A percentile compares a stretch with the other conserved stretches of the same genome.
These are phyloP conservation scores for Suillus luteus DNA, from an alignment of 768 basidiomycete genomes.

Conservation along the genomic window DNA sequence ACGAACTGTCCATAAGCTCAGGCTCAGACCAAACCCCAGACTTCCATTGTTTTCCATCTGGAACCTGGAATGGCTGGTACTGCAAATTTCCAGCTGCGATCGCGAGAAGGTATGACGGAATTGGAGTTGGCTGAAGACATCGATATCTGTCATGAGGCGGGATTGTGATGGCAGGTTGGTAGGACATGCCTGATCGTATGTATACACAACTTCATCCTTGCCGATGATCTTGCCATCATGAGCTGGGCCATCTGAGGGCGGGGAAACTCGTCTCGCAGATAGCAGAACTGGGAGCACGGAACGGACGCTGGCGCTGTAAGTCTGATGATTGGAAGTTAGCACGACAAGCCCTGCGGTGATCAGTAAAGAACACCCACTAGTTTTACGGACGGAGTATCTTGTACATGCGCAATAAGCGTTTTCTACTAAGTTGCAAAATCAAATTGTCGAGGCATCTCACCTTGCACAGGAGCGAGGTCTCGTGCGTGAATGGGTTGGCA, in stretches of 20 bases:
- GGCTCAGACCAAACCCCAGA: slow-evolving; percentile 66
- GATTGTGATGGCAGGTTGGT: neutral
- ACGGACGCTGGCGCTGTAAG: slow-evolving; percentile 50
- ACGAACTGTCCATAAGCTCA: slow-evolving; percentile 47
- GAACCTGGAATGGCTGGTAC: slow-evolving; percentile 43
- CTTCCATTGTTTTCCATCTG: slow-evolving; percentile 47
- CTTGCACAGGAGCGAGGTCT: slow-evolving; percentile 51
- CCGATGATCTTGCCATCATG: slow-evolving; percentile 48
- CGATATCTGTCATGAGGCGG: neutral
- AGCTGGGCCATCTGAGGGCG: slow-evolving; percentile 42
- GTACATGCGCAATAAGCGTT: neutral
- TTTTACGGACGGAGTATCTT: slow-evolving; percentile 60
- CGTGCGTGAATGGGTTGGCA: slow-evolving; percentile 62
- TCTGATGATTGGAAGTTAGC: slow-evolving; percentile 27
- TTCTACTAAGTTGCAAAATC: neutral
- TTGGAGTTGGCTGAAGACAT: slow-evolving; percentile 45
- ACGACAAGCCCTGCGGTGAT: neutral
- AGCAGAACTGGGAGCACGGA: slow-evolving; percentile 56
- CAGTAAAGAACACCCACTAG: slow-evolving; percentile 33
- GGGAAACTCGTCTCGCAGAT: slow-evolving; percentile 55
- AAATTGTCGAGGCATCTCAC: slow-evolving; percentile 18
- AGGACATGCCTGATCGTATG: slow-evolving; percentile 48
- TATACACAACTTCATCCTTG: slow-evolving; percentile 47
- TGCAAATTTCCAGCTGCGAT: slow-evolving; percentile 58
- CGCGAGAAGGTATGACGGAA: slow-evolving; percentile 62